phyloP scores from a whole-genome alignment of 2,329 filamentous ascomycete genomes.

The Hymenoscyphus fructigenus region DNA sequence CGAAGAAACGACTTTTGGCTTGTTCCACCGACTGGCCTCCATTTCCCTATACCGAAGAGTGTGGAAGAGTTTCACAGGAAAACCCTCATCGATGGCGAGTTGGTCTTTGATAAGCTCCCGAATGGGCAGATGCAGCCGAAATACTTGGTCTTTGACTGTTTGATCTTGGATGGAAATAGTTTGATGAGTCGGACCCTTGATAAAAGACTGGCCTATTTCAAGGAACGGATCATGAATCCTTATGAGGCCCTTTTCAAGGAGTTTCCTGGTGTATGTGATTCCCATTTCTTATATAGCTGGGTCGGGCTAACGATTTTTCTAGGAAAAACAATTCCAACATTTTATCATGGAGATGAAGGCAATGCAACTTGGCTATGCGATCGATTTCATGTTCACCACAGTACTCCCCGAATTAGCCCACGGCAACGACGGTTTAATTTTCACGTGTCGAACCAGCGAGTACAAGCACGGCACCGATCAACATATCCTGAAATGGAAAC shows the following conservation, averaged over 20 bases:
- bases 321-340: conserved; percentile 65
- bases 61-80: conserved; percentile 69
- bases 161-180: conserved; percentile 74
- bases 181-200: conserved; percentile 79
- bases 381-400: conserved; percentile 88
- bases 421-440: conserved; percentile 95
- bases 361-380: conserved; percentile 84
- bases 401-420: conserved; percentile 82
- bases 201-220: conserved; percentile 85
- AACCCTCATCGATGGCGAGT: conserved; percentile 88
- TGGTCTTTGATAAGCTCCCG: conserved; percentile 78
- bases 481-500: conserved; percentile 98
- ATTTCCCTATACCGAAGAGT: conserved; percentile 73
- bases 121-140: conserved; percentile 69
- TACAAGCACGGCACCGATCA: conserved; percentile 90
- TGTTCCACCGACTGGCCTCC: conserved; percentile 66
- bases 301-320: conserved; percentile 2
- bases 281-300: neutral
- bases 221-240: conserved; percentile 71
- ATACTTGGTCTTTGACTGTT: conserved; percentile 91
- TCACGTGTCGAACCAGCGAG: conserved; percentile 85
- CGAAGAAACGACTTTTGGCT: conserved; percentile 97
- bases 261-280: conserved; percentile 54
- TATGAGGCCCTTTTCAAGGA: conserved; percentile 62
- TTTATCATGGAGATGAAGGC: conserved; percentile 86